Evolutionary conservation across 805 yeast genomes (phyloP), one percentile per base, ranked within the genome.

Genomic region (Nematodospora valgi): DNA sequence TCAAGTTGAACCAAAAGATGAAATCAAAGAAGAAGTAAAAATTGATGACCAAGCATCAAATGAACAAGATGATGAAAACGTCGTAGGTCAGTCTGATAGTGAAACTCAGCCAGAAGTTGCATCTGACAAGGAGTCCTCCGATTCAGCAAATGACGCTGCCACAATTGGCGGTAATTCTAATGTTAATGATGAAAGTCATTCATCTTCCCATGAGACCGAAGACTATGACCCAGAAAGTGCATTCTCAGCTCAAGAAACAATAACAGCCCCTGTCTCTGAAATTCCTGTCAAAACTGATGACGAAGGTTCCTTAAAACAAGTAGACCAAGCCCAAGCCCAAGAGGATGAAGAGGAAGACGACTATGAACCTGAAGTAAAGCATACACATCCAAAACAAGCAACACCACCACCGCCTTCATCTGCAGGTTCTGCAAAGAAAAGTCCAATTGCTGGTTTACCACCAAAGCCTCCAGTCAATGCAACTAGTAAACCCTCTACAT

Each of bases 391-490:
- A 5, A 23, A 29, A 27, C 32, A 23, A 16, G 17, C 40, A 11
- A 34, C 31, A 26, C 25, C 45, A 17, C 29, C 14, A 16, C 42
- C 49, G n/a, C 43, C 44, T n/a, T 44, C 43, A 32, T 28, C 49
- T 11, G 15, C 32, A 18, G 34, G 34, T 15, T 29, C 40, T 21
- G 34, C 36, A 12, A 25, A 24, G n/a, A 32, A 41, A 27, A 37
- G 33, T 13, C 28, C 40, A 25, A 45, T 57, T 7, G 40, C 43
- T 13, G 58, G 56, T 1, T 49, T 52, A 17, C 60, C 57, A 27
- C 59, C 59, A 5, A 60, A 51, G 43, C 64, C 64, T 7, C 52
- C 51, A 9, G 51, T 50, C 36, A 40, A 24, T 29, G 49, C 48
- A 22, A 18, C 22, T 10, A 22, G 18, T 13, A 23, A 27, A 13